These are phyloP conservation scores for Rhodocollybia butyracea DNA, from an alignment of 768 basidiomycete genomes.

Conservation along the genomic window DNA sequence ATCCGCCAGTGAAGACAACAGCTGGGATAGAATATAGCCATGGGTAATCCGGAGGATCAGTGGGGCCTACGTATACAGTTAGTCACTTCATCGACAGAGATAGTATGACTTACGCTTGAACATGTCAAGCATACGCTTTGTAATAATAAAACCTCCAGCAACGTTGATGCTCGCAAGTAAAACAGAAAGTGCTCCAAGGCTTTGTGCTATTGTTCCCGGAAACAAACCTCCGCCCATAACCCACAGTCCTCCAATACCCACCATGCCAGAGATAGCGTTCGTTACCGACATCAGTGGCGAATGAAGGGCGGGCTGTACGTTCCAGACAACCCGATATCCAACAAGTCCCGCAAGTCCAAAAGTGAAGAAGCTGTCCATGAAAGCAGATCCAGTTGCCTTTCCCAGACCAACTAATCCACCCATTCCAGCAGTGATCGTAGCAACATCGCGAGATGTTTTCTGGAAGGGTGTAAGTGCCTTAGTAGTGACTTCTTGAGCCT, in stretches of 20 bases:
- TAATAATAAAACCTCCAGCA: slow-evolving; percentile 84
- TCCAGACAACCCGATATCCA: slow-evolving; percentile 89
- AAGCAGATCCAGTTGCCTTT: slow-evolving; percentile 74
- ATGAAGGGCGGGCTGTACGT: slow-evolving; percentile 83
- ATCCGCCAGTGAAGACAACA: slow-evolving; percentile 78
- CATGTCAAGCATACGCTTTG: slow-evolving; percentile 92
- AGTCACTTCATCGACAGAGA: not conserved
- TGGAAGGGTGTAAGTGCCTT: slow-evolving; percentile 84
- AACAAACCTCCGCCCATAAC: slow-evolving; percentile 88
- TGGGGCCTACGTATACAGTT: slow-evolving; percentile 47
- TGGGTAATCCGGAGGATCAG: slow-evolving; percentile 85
- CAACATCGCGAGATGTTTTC: slow-evolving; percentile 73
- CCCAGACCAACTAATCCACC: slow-evolving; percentile 69
- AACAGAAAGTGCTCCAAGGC: slow-evolving; percentile 78
- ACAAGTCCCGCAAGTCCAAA: slow-evolving; percentile 85
- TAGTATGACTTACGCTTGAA: slow-evolving; percentile 60
- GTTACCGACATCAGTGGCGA: slow-evolving; percentile 91
- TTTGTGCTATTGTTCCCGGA: slow-evolving; percentile 78
- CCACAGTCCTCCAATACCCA: slow-evolving; percentile 83
- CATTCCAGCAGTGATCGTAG: slow-evolving; percentile 73
- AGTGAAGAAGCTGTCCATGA: slow-evolving; percentile 88
- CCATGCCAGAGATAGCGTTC: slow-evolving; percentile 82
- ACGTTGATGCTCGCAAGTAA: slow-evolving; percentile 86
- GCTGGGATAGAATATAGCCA: slow-evolving; percentile 82
- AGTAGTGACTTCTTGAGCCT: slow-evolving; percentile 42